Evolutionary conservation across 2,329 filamentous ascomycete genomes (phyloP), one percentile per base, ranked within the genome.

Genomic region (Immersiporthe knoxdaviesiana): DNA sequence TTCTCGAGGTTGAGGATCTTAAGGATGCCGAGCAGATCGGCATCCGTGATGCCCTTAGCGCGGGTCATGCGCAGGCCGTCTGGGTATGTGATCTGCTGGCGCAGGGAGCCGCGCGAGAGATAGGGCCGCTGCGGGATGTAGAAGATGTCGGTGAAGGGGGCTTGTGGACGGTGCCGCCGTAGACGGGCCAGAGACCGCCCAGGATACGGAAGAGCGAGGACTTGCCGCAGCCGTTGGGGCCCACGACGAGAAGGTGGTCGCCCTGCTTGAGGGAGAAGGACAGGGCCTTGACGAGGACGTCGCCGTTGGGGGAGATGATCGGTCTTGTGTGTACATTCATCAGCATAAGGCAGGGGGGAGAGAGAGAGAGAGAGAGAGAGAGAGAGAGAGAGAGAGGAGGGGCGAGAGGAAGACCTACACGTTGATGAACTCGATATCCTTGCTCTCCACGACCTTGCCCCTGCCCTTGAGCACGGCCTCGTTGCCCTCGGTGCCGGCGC

Each of bases 81-180:
- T 0, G 96, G 96, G 80, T 99, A 99, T 70, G 96, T 97, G 74
- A 99, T 94, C 77, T 99, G 96, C 79, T 98, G 94, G 52, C 96
- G 90, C n/a, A 99, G 87, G 1, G 92, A 94, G 30, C 96, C 96
- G 66, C 93, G 90, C 18, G 92, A 96, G 1, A 99, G 87, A 77
- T 99, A 99, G 0, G 96, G 96, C 1, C 96, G 90, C 77, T 99
- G 96, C 0, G 96, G 96, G 73, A 99, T 97, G 82, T 99, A 99
- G 82, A 98, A 99, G 77, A 99, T 98, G 77, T 96, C 92, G 73
- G 92, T 90, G 76, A 95, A 96, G 1, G 92, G 1, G 96, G 96
- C 79, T 98, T 98, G 75, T 93, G 87, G 27, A 99, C 96, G 1
- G 88, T 93, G 65, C 96, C 96, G 73, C 96, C 95, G 79, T 99